phyloP scores from a whole-genome alignment of 352 stramenopile genomes.

The Aphanomyces astaci region DNA sequence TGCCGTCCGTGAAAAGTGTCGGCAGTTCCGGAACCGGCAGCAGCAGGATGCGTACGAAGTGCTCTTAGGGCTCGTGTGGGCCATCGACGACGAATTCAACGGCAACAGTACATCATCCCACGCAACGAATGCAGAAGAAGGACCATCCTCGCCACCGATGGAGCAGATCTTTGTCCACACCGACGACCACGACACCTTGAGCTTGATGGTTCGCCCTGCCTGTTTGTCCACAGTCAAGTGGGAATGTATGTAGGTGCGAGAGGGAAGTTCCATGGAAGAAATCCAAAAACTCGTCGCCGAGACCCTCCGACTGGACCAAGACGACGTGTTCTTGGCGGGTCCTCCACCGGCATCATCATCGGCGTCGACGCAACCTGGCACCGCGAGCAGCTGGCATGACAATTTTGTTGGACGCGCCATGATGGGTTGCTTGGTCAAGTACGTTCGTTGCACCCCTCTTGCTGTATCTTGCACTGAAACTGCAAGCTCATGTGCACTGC shows the following conservation, averaged over 20 bases:
- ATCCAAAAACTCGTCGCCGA: slow-evolving; percentile 21
- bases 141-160: too few species aligned
- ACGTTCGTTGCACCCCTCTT: background rate
- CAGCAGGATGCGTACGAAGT: slow-evolving; percentile 98
- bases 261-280: background rate
- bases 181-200: slow-evolving; percentile 11
- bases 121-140: too few species aligned
- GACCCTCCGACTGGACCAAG: slow-evolving; percentile 12
- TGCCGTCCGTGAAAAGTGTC: slow-evolving; percentile 75
- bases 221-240: background rate
- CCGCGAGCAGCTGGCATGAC: background rate
- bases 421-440: slow-evolving; percentile 20
- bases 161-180: slow-evolving; percentile 22
- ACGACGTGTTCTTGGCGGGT: slow-evolving; percentile 11
- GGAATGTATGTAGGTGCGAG: background rate
- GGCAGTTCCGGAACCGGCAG: slow-evolving; percentile 88
- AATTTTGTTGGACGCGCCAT: slow-evolving; percentile 8
- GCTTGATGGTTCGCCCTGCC: background rate
- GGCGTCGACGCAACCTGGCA: background rate
- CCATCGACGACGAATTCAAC: slow-evolving; percentile 61
- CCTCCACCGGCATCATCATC: background rate
- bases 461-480: too few species aligned
- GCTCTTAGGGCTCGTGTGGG: slow-evolving; percentile 88
- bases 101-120: too few species aligned
- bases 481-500: too few species aligned